These are phyloP conservation scores for Basidiobolus meristosporus DNA, from an alignment of 371 early-diverging fungal species.

Conservation along the genomic window DNA sequence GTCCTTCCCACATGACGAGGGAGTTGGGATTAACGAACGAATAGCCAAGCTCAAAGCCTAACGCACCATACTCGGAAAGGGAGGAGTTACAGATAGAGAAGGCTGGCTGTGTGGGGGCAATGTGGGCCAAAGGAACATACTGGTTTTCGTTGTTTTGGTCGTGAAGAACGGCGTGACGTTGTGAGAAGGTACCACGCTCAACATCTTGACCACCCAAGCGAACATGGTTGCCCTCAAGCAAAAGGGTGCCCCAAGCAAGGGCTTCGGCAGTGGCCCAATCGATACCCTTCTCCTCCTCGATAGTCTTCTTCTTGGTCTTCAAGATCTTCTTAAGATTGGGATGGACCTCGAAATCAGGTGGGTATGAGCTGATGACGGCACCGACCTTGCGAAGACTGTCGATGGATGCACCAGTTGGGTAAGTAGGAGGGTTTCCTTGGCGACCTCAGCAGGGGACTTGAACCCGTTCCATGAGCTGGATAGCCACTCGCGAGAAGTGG, in stretches of 20 bases:
- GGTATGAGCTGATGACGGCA: slow-evolving; percentile 53
- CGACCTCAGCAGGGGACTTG: slow-evolving; percentile 70
- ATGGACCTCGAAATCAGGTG: slow-evolving; percentile 74
- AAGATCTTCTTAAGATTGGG: slow-evolving; percentile 71
- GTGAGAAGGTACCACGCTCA: slow-evolving; percentile 96
- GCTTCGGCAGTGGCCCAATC: slow-evolving; percentile 96
- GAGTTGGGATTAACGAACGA: slow-evolving; percentile 84
- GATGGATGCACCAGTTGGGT: slow-evolving; percentile 58
- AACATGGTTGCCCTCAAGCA: slow-evolving; percentile 78
- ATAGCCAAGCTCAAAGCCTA: slow-evolving; percentile 94
- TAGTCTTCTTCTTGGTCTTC: slow-evolving; percentile 57
- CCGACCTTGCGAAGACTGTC: slow-evolving; percentile 68
- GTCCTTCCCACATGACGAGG: slow-evolving; percentile 93
- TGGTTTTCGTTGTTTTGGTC: slow-evolving; percentile 58
- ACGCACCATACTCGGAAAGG: slow-evolving; percentile 86
- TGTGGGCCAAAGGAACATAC: slow-evolving; percentile 63
- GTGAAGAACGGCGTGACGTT: slow-evolving; percentile 88
- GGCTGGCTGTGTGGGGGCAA: slow-evolving; percentile 60
- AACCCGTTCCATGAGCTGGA: slow-evolving; percentile 79
- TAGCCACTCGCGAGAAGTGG: slow-evolving; percentile 82
- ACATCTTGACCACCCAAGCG: slow-evolving; percentile 92
- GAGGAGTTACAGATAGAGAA: slow-evolving; percentile 88
- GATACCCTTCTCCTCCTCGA: slow-evolving; percentile 54
- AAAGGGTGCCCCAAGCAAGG: slow-evolving; percentile 80
- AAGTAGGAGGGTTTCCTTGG: slow-evolving; percentile 40